Evolutionary conservation across 257 asterid genomes (phyloP).

Genomic region (Lavandula angustifolia): DNA sequence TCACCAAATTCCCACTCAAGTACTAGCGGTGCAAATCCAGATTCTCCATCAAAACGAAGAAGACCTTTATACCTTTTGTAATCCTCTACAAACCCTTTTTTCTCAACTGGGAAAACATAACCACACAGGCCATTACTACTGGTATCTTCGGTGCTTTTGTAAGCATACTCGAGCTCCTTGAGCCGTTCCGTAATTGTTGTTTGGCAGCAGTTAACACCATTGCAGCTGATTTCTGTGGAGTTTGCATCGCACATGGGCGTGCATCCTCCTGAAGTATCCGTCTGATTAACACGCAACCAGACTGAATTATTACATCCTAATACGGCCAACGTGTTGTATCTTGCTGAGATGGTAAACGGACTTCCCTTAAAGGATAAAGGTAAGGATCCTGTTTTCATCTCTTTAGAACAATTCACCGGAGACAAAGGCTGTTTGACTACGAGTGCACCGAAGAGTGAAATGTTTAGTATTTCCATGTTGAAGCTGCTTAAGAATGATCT

Average conservation of each 20-base stretch:
- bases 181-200: conserved; percentile 19
- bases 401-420: conserved; percentile 29
- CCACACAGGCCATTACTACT: not conserved
- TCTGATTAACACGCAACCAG: conserved; percentile 20
- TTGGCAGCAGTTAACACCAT: conserved; percentile 42
- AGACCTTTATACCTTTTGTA: not conserved
- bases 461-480: not conserved
- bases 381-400: not conserved
- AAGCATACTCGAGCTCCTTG: conserved; percentile 16
- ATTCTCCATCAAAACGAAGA: not conserved
- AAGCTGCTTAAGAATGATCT: conserved; percentile 6
- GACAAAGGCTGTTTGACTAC: conserved; percentile 25
- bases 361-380: conserved; percentile 21
- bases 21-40: not conserved
- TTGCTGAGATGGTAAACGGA: conserved; percentile 35
- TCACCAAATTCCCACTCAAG: conserved; percentile 27
- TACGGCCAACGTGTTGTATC: conserved; percentile 21
- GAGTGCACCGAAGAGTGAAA: conserved; percentile 15
- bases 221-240: conserved; percentile 20
- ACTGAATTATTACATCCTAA: conserved; percentile 32
- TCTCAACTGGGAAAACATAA: not conserved
- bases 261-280: conserved; percentile 27
- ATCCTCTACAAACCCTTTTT: not conserved
- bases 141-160: not conserved
- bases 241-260: conserved; percentile 31